Evolutionary conservation across 2,329 filamentous ascomycete species (phyloP).

Genomic region (Clonostachys rhizophaga): DNA sequence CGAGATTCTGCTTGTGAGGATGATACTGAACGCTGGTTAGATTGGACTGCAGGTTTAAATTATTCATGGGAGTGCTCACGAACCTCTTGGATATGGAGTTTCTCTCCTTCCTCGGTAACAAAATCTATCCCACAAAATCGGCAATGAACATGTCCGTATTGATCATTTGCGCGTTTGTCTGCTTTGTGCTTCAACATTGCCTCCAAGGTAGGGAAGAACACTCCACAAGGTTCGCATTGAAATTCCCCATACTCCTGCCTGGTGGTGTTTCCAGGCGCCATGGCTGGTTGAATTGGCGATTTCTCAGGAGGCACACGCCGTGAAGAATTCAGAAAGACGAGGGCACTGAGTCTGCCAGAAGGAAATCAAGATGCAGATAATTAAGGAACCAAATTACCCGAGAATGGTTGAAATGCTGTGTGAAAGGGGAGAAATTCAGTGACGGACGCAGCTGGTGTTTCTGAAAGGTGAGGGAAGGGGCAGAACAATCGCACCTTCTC

Average conservation of each 20-base stretch:
- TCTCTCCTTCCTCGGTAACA: slow-evolving; percentile 18
- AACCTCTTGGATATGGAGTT: slow-evolving; percentile 28
- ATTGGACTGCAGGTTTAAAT: slow-evolving; percentile 3
- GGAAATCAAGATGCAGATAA: background rate
- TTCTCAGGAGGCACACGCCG: too few species aligned
- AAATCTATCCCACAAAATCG: slow-evolving; percentile 29
- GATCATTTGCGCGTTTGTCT: slow-evolving; percentile 13
- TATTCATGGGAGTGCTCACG: slow-evolving; percentile 2
- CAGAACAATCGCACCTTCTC: too few species aligned
- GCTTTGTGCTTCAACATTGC: slow-evolving; percentile 20
- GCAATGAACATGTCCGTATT: slow-evolving; percentile 26
- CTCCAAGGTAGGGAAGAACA: slow-evolving; percentile 14
- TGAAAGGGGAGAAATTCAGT: background rate
- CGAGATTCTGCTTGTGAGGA: slow-evolving; percentile 29
- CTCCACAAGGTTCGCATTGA: slow-evolving; percentile 20
- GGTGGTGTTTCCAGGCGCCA: background rate
- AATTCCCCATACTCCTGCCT: slow-evolving; percentile 7
- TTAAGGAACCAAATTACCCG: background rate
- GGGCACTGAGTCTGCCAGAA: background rate
- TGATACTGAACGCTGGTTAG: slow-evolving; percentile 22
- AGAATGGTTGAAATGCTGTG: background rate
- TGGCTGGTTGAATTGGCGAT: background rate
- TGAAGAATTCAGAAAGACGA: too few species aligned
- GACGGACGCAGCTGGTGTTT: too few species aligned
- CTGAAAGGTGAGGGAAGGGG: too few species aligned